These are phyloP conservation scores for Starmerella apis DNA, from an alignment of 805 yeast species.

Conservation along the genomic window DNA sequence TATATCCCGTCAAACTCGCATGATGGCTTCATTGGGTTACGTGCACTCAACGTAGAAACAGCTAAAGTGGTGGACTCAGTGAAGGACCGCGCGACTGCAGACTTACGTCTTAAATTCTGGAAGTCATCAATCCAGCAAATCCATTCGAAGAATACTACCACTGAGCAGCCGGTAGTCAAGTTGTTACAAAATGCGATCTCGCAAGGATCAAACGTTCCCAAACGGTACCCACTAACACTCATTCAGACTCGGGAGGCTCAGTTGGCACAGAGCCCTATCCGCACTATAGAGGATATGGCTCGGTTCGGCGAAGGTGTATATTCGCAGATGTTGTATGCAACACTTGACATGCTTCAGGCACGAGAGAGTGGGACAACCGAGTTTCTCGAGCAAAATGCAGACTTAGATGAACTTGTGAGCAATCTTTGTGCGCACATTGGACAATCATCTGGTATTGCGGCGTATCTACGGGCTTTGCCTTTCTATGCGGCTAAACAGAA, in stretches of 20 bases:
- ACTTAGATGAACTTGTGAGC: slow-evolving; percentile 38
- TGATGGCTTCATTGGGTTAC: slow-evolving; percentile 51
- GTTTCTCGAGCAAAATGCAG: slow-evolving; percentile 39
- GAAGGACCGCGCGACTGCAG: slow-evolving; percentile 31
- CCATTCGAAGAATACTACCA: slow-evolving; percentile 25
- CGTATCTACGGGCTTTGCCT: slow-evolving; percentile 48
- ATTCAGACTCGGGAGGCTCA: slow-evolving; percentile 50
- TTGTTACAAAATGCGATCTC: slow-evolving; percentile 46
- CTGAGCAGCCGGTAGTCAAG: slow-evolving; percentile 44
- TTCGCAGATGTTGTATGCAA: slow-evolving; percentile 56
- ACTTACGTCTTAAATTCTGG: slow-evolving; percentile 64
- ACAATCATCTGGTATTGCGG: slow-evolving; percentile 64
- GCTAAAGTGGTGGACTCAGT: slow-evolving; percentile 40
- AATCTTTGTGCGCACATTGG: slow-evolving; percentile 73
- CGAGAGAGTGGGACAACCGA: slow-evolving; percentile 47
- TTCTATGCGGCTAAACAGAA: slow-evolving; percentile 46
- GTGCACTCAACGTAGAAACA: slow-evolving; percentile 57
- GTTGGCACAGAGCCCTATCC: slow-evolving; percentile 39
- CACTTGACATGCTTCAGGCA: slow-evolving; percentile 38
- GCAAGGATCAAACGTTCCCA: slow-evolving; percentile 41
- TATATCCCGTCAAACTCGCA: slow-evolving; percentile 52
- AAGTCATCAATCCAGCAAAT: slow-evolving; percentile 42
- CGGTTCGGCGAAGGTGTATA: slow-evolving; percentile 70
- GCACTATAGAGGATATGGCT: slow-evolving; percentile 48
- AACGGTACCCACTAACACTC: slow-evolving; percentile 47